phyloP scores from a whole-genome alignment of 306 rosid species.

The Lagenaria siceraria region DNA sequence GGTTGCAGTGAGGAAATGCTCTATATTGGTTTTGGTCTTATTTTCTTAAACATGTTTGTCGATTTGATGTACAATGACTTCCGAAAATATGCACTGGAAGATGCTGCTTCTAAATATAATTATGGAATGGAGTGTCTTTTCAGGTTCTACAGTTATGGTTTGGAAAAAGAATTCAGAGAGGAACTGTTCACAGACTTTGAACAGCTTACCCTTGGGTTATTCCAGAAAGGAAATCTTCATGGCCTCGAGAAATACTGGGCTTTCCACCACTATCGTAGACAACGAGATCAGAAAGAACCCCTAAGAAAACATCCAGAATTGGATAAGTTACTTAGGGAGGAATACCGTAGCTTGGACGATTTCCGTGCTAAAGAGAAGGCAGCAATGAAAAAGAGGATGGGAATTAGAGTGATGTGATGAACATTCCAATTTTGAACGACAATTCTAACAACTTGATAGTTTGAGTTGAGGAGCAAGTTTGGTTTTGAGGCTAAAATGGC shows the following conservation, averaged over 20 bases:
- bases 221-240: constrained; percentile 70
- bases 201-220: constrained; percentile 75
- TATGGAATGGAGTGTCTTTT: constrained; percentile 97
- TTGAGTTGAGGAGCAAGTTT: constrained; percentile 15
- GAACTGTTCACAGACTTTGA: constrained; percentile 82
- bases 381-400: constrained; percentile 23
- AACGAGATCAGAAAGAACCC: constrained; percentile 36
- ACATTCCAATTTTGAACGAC: constrained; percentile 40
- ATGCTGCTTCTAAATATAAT: constrained; percentile 75
- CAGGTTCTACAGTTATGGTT: constrained; percentile 95
- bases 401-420: constrained; percentile 12
- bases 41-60: constrained; percentile 73
- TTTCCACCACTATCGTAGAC: constrained; percentile 68
- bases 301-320: constrained; percentile 58
- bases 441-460: constrained; percentile 6
- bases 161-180: constrained; percentile 89
- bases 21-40: constrained; percentile 83
- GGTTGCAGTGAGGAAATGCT: constrained; percentile 99
- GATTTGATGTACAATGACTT: constrained; percentile 76
- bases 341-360: constrained; percentile 65
- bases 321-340: constrained; percentile 64
- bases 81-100: constrained; percentile 74
- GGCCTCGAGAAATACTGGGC: constrained; percentile 99
- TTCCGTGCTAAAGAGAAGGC: constrained; percentile 71
- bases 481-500: constrained; percentile 37